These are phyloP conservation scores for Ogataea wickerhamii DNA, from an alignment of 805 yeast genomes.

Conservation along the genomic window DNA sequence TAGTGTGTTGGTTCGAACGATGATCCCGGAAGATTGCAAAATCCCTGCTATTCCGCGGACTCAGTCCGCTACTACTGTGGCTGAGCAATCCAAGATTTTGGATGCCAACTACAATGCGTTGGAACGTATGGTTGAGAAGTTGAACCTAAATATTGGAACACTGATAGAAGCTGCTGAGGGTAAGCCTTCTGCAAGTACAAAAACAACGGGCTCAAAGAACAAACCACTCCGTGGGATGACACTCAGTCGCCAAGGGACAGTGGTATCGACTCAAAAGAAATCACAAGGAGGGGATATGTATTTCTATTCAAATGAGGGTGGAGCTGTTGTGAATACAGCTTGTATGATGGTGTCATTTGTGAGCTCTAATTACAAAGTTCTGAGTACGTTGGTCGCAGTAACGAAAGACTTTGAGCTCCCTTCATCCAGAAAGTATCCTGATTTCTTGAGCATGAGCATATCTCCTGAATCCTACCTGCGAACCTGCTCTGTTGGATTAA, in stretches of 20 bases:
- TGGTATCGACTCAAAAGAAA: conserved; percentile 21
- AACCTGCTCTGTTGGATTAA: conserved; percentile 58
- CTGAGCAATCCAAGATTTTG: conserved; percentile 46
- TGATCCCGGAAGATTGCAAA: conserved; percentile 18
- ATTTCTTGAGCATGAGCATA: conserved; percentile 54
- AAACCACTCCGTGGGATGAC: background rate
- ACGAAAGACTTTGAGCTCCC: conserved; percentile 68
- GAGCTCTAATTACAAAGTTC: conserved; percentile 45
- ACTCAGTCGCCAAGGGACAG: conserved; percentile 3
- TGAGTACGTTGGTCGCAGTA: conserved; percentile 48
- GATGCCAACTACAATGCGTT: conserved; percentile 42
- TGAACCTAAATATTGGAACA: conserved; percentile 61
- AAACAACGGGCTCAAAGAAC: conserved; percentile 1
- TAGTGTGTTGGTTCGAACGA: conserved; percentile 18
- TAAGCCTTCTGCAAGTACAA: conserved; percentile 13
- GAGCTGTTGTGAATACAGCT: conserved; percentile 33
- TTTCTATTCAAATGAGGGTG: conserved; percentile 64
- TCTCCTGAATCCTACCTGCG: conserved; percentile 58
- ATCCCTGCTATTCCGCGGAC: conserved; percentile 29
- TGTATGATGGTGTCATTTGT: conserved; percentile 53
- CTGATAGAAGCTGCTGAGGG: conserved; percentile 41
- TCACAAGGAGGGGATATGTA: conserved; percentile 30
- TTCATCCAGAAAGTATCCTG: conserved; percentile 60
- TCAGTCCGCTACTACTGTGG: conserved; percentile 27
- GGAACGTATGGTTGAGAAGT: conserved; percentile 56